Evolutionary conservation across 352 stramenopile species (phyloP), one percentile per base, ranked within the genome.

Genomic region (Phytophthora ohioensis): DNA sequence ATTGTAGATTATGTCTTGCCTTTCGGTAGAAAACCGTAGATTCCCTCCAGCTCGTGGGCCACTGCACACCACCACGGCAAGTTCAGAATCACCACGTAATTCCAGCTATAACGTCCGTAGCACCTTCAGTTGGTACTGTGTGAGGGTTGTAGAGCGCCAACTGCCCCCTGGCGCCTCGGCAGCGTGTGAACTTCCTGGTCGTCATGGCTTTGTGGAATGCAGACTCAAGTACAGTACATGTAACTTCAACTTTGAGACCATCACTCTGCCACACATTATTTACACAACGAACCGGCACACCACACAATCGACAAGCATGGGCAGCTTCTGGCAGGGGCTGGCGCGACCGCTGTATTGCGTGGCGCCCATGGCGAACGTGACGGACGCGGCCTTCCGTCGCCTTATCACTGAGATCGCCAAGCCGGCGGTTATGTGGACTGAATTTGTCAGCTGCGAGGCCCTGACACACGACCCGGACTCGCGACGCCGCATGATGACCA

Each of bases 401-500:
- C 73, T 93, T 36, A 91, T 95, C 65, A 87, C 76, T 10, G 84
- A 95, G 43, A 76, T 95, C 45, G 83, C 82, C 53, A 93, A 93
- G 66, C 88, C 88, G 5, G 87, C 85, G 60, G 88, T 91, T 49
- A 91, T 91, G 82, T 95, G 88, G 86, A 95, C 86, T 11, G 88
- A 95, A 57, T 95, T 95, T 38, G 88, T 94, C 41, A 95, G 88
- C 71, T 95, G 88, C 59, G 88, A 95, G 73, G 88, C 86, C 45
- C 76, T 95, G 31, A 88, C 83, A 30, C 77, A 92, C 59, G 81
- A 93, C 57, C 42, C 68, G 1, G 72, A 72, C 13, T 93, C 88
- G 15, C 76, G 86, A 12, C 65, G 76, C 51, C 85, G 85, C 59
- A 95, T 95, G 86, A 89, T 91, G 80, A 87, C 84, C 15, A 88